These are phyloP conservation scores for Colletotrichum somersetense DNA, from an alignment of 2,329 filamentous ascomycete genomes.

Conservation along the genomic window DNA sequence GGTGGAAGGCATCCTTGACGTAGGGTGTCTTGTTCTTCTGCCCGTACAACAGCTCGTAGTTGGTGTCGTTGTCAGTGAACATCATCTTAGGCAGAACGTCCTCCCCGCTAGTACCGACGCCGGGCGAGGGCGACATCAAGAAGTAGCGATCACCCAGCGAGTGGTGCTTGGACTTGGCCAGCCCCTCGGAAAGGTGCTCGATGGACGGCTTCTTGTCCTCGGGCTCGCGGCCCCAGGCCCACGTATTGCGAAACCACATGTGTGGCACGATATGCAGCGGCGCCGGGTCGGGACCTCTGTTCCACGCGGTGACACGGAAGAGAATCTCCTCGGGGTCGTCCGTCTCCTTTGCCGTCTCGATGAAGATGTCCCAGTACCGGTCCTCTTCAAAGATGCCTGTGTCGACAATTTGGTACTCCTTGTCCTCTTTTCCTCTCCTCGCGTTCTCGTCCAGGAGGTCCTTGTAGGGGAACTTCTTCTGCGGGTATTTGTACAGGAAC, in stretches of 20 bases:
- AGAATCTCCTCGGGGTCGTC: conserved; percentile 91
- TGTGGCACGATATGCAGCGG: conserved; percentile 95
- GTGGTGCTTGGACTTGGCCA: conserved; percentile 82
- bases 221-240: conserved; percentile 90
- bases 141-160: conserved; percentile 87
- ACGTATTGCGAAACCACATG: conserved; percentile 97
- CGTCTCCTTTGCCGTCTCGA: conserved; percentile 95
- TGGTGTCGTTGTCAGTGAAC: conserved; percentile 97
- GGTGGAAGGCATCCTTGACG: conserved; percentile 96
- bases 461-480: conserved; percentile 91
- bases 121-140: conserved; percentile 89
- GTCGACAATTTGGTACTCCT: conserved; percentile 92
- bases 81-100: conserved; percentile 88
- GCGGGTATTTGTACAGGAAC: conserved; percentile 96
- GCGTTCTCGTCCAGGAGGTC: conserved; percentile 88
- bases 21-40: conserved; percentile 84
- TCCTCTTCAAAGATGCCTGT: conserved; percentile 90
- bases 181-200: conserved; percentile 71
- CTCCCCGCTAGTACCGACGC: conserved; percentile 80
- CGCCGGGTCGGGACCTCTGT: conserved; percentile 89
- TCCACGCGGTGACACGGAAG: conserved; percentile 97
- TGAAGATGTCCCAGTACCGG: conserved; percentile 96
- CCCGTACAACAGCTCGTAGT: conserved; percentile 81
- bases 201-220: conserved; percentile 85
- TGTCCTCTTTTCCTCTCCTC: conserved; percentile 78